Conservation (phyloP, 2,329 filamentous ascomycete species). For the Fusarium mangiferae region DNA sequence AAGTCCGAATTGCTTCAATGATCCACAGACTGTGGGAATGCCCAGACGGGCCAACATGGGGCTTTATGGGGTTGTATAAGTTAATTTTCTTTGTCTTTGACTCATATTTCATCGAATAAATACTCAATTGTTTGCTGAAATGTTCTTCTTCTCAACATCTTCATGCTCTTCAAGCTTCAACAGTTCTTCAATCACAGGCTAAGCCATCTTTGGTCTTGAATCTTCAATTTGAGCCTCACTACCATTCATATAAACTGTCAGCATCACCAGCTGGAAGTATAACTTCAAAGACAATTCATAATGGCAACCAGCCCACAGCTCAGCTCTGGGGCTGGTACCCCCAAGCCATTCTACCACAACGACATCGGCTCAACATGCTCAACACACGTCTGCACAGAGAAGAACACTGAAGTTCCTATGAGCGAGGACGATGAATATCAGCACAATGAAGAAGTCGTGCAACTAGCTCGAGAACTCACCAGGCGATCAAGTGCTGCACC, state of each 20-base stretch:
- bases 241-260: background rate
- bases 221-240: background rate
- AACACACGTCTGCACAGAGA: slow-evolving; percentile 30
- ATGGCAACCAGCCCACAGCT: slow-evolving; percentile 25
- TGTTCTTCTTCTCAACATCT: background rate
- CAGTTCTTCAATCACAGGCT: background rate
- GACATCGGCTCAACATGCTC: slow-evolving; percentile 28
- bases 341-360: background rate
- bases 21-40: slow-evolving; percentile 27
- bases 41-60: background rate
- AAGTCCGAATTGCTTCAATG: slow-evolving; percentile 37
- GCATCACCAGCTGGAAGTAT: rapidly evolving
- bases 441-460: slow-evolving; percentile 35
- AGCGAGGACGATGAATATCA: slow-evolving; percentile 4
- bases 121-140: background rate
- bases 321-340: slow-evolving; percentile 1
- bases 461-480: slow-evolving; percentile 46
- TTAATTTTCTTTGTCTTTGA: slow-evolving; percentile 21
- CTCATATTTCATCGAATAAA: background rate
- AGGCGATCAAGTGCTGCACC: slow-evolving; percentile 40
- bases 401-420: slow-evolving; percentile 4
- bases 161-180: background rate
- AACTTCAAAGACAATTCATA: background rate
- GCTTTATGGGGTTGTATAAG: background rate
- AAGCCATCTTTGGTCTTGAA: background rate